Conservation (phyloP, 2,329 filamentous ascomycete species). For the Sordariomycetes sp. region DNA sequence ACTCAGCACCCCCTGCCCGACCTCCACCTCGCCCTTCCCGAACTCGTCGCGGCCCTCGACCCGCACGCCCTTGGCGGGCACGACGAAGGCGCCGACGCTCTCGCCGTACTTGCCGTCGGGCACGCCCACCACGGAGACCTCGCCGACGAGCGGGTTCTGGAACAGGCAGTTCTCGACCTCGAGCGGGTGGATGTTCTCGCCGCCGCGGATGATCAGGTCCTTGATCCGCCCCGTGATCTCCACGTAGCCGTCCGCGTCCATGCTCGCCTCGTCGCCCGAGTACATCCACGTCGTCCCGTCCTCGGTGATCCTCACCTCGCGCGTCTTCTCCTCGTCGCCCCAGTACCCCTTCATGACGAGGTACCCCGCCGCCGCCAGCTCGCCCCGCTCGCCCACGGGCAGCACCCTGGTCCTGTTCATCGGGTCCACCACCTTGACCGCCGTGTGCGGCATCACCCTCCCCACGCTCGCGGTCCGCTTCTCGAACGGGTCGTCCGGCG, state of each 20-base stretch:
- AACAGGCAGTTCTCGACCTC: constrained; percentile 87
- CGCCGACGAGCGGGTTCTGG: constrained; percentile 56
- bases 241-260: constrained; percentile 76
- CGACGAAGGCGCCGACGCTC: constrained; percentile 73
- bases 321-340: constrained; percentile 59
- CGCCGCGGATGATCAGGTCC: constrained; percentile 88
- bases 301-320: constrained; percentile 47
- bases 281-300: constrained; percentile 67
- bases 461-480: constrained; percentile 72
- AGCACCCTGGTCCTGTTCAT: constrained; percentile 47
- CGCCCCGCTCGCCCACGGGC: constrained; percentile 57
- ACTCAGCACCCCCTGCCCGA: constrained; percentile 23
- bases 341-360: constrained; percentile 88
- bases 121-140: constrained; percentile 76
- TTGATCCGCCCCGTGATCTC: constrained; percentile 87
- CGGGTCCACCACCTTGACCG: constrained; percentile 64
- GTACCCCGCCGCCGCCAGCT: constrained; percentile 77
- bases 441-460: constrained; percentile 71
- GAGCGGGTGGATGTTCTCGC: constrained; percentile 91
- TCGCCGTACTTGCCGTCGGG: constrained; percentile 79
- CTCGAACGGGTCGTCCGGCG: constrained; percentile 60
- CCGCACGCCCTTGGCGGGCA: constrained; percentile 28
- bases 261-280: constrained; percentile 82
- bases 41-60: background rate
- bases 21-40: background rate